Evolutionary conservation across 306 rosid genomes (phyloP).

Genomic region (peach (Prunus persica)): DNA sequence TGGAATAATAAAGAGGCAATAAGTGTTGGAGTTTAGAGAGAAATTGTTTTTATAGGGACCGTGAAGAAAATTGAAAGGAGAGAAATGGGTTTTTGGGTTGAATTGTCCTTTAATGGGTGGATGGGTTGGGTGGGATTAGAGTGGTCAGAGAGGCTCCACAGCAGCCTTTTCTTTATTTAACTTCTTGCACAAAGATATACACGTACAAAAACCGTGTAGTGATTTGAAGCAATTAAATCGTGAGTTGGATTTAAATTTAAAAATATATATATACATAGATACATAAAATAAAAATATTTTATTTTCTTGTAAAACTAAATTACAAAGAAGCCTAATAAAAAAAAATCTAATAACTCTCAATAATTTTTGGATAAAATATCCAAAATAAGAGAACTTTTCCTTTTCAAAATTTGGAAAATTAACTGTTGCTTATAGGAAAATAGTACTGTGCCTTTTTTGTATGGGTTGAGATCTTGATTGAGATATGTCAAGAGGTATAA

Average conservation of each 20-base stretch:
- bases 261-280: too few species aligned
- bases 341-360: background rate
- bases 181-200: background rate
- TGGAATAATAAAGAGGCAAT: conserved; percentile 3
- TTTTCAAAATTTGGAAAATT: background rate
- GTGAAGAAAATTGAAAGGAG: background rate
- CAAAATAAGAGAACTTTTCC: background rate
- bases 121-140: conserved; percentile 3
- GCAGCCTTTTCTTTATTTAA: background rate
- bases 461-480: too few species aligned
- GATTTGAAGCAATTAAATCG: too few species aligned
- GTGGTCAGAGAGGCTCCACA: conserved; percentile 3
- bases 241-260: rapidly evolving
- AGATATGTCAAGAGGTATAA: too few species aligned
- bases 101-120: background rate
- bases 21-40: background rate
- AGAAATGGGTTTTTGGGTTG: background rate
- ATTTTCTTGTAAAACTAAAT: background rate
- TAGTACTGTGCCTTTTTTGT: too few species aligned
- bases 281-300: background rate
- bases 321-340: background rate
- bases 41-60: background rate
- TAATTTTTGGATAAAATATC: background rate
- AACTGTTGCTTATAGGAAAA: too few species aligned
- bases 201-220: background rate